A percentile compares a stretch with the other conserved stretches of the same genome.
Evolutionary conservation across 768 basidiomycete species (phyloP).

Genomic region (Pleurotus eryngii): DNA sequence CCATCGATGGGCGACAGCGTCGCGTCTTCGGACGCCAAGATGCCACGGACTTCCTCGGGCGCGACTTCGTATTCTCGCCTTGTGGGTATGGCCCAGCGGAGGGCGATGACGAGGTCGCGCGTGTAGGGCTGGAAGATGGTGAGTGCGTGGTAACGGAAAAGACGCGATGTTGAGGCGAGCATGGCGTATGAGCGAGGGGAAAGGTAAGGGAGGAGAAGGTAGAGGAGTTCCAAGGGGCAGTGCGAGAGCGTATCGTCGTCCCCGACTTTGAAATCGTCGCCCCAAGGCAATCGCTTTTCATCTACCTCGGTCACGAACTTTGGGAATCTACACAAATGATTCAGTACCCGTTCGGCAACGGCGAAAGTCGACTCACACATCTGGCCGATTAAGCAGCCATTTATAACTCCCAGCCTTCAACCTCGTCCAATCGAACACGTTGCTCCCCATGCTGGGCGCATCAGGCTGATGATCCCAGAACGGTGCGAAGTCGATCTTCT

Average conservation of each 20-base stretch:
- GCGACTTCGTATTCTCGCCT: conserved; percentile 12
- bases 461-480: conserved; percentile 15
- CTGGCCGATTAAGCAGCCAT: conserved; percentile 19
- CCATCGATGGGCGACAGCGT: conserved; percentile 10
- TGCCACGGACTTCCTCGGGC: background rate
- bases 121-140: conserved; percentile 20
- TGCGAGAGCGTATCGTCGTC: conserved; percentile 16
- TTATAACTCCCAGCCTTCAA: conserved; percentile 9
- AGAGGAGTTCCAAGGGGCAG: conserved; percentile 19
- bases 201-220: conserved; percentile 19
- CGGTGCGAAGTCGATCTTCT: conserved; percentile 16
- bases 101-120: conserved; percentile 17
- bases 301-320: conserved; percentile 15
- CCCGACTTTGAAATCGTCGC: background rate
- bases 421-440: conserved; percentile 19
- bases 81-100: conserved; percentile 22
- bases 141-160: conserved; percentile 19
- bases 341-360: background rate
- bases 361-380: conserved; percentile 13
- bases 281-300: conserved; percentile 8
- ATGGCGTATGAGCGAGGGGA: conserved; percentile 15
- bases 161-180: conserved; percentile 22
- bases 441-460: background rate
- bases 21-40: conserved; percentile 14
- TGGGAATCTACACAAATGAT: conserved; percentile 18